Evolutionary conservation across 371 early-diverging fungal species (phyloP).

Genomic region (Mortierella sp.): DNA sequence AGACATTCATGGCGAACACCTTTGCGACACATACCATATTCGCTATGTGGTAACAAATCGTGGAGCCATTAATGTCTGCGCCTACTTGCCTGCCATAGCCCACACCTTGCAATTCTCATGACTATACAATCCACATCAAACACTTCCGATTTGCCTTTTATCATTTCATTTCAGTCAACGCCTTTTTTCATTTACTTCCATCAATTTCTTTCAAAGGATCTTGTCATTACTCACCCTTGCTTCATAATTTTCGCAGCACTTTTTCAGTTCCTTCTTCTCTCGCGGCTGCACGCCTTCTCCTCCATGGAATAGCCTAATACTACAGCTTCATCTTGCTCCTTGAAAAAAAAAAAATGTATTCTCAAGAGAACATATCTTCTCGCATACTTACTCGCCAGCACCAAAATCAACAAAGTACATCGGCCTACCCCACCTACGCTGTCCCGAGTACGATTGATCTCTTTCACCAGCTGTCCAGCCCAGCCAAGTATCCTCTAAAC

Average conservation of each 20-base stretch:
- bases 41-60: no score
- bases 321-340: background rate
- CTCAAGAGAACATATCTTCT: background rate
- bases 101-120: background rate
- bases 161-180: background rate
- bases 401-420: background rate
- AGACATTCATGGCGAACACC: no score
- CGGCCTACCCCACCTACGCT: background rate
- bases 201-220: background rate
- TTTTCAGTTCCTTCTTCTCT: background rate
- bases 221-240: background rate
- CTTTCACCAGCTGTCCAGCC: background rate
- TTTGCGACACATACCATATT: no score
- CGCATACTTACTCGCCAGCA: background rate
- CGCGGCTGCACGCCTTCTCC: background rate
- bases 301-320: background rate
- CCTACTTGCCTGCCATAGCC: no score
- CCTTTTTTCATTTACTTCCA: background rate
- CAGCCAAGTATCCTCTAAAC: background rate
- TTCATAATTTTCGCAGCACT: background rate
- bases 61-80: no score
- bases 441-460: background rate
- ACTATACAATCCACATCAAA: background rate
- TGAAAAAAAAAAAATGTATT: background rate
- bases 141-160: background rate